Evolutionary conservation across 495 filamentous ascomycete genomes (phyloP), one percentile per base, ranked within the genome.

Genomic region (Penicillium alfredii): DNA sequence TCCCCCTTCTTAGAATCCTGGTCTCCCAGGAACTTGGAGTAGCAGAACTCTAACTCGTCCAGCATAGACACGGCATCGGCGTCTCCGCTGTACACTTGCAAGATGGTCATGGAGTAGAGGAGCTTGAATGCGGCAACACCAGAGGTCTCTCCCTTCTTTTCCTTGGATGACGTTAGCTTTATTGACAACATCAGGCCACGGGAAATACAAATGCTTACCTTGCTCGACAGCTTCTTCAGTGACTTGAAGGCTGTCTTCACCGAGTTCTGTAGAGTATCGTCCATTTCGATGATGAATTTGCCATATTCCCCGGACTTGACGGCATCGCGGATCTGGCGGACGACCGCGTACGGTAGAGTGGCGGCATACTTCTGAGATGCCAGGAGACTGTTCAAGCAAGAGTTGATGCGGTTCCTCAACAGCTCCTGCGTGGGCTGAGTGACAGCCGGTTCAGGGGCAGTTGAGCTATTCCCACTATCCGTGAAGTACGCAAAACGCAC

Each of bases 31-130:
- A 70, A 62, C 35, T 81, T 80, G 30, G 83, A 68, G 43, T 82
- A 86, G 56, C 79, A 84, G 27, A 77, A 66, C 30, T 81, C 73
- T 7, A 94, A 57, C 48, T 94, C 87, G 11, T 82, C 73, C 5
- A 92, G 70, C 42, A 88, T 77, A 3, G 72, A 73, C 1, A 87
- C 69, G 4, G 88, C 85, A 46, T 97, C 92, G 0, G 82, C 72
- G 38, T 93, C 86, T 12, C 83, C 84, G 49, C 87, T 84, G 62
- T 92, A 90, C n/a, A 94, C 71, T 51, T 94, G 86, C 19, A 96
- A 60, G 30, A 96, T 75, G 2, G 82, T 81, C 38, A 94, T 71
- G n/a, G 85, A 84, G 57, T 92, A 89, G 6, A 96, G 68, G 6
- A 96, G 70, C 27, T 80, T 79, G 42, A 94, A 81, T 0, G 85